A percentile compares a stretch with the other conserved stretches of the same genome.
Evolutionary conservation across 2,329 filamentous ascomycete species (phyloP).

Genomic region (Sporothrix brasiliensis): DNA sequence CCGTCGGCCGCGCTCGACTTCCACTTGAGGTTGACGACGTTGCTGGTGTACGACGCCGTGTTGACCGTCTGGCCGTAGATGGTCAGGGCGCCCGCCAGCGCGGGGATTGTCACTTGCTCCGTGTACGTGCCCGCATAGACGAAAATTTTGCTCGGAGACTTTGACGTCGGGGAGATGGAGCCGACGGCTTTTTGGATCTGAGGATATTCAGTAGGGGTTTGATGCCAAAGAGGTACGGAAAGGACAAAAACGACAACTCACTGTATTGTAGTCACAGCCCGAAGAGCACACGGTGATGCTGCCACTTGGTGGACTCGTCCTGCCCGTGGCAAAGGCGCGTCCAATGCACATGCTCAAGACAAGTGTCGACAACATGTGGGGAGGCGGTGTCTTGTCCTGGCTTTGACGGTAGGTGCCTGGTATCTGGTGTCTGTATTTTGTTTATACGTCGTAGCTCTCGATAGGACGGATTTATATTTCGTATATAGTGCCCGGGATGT

Average conservation of each 20-base stretch:
- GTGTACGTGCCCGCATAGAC: conserved; percentile 63
- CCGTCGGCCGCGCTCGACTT: conserved; percentile 47
- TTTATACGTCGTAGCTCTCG: not conserved
- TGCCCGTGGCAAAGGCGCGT: not conserved
- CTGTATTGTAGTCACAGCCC: conserved; percentile 25
- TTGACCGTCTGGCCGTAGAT: conserved; percentile 59
- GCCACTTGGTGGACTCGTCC: conserved; percentile 12
- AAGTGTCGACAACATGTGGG: not conserved
- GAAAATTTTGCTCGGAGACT: conserved; percentile 61
- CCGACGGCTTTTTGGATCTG: conserved; percentile 59
- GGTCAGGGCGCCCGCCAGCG: conserved; percentile 53
- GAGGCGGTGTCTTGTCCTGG: not conserved
- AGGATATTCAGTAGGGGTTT: too few species aligned
- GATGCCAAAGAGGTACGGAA: not conserved
- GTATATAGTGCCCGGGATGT: not conserved
- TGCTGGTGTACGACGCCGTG: conserved; percentile 55
- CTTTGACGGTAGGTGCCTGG: not conserved
- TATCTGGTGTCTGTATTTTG: not conserved
- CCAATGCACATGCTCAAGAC: not conserved
- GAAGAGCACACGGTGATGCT: conserved; percentile 34
- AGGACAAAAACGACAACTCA: not conserved
- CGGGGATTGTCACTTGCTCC: conserved; percentile 60
- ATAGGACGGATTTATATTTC: too few species aligned
- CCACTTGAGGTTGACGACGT: conserved; percentile 59
- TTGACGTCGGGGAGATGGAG: conserved; percentile 57